These are phyloP conservation scores for Aspergillus arachidicola DNA, from an alignment of 2,329 filamentous ascomycete genomes.

Conservation along the genomic window DNA sequence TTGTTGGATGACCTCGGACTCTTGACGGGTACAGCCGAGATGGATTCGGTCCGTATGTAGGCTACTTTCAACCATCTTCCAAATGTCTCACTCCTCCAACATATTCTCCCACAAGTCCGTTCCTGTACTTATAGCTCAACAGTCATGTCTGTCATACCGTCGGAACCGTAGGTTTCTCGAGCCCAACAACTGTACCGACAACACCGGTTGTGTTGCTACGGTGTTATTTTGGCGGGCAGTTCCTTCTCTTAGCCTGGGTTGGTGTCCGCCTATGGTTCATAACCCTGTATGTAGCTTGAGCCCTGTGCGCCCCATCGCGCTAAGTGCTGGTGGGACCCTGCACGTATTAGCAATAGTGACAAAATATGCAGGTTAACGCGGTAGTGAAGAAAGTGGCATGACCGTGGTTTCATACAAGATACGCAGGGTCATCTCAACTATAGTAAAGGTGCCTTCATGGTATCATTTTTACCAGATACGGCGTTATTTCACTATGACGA, in stretches of 20 bases:
- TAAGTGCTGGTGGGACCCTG: background rate
- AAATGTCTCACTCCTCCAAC: background rate
- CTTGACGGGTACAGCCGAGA: background rate
- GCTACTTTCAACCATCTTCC: background rate
- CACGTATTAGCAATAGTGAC: background rate
- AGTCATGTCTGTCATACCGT: fast-evolving
- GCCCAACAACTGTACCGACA: background rate
- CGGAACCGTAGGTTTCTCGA: background rate
- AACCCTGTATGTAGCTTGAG: background rate
- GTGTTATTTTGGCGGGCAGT: background rate
- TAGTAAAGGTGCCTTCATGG: background rate
- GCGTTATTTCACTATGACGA: background rate
- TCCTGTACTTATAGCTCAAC: background rate
- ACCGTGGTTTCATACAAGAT: background rate
- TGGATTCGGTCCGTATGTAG: background rate
- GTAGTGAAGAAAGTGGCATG: background rate
- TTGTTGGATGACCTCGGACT: background rate
- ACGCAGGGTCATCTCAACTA: background rate
- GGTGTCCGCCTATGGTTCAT: background rate
- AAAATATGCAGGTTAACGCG: background rate
- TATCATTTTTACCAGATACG: background rate
- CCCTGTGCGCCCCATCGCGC: background rate
- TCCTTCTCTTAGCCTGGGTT: background rate
- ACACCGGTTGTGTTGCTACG: background rate
- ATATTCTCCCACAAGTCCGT: background rate